Conservation (phyloP, 2,329 filamentous ascomycete species). For the Metarhizium anisopliae region DNA sequence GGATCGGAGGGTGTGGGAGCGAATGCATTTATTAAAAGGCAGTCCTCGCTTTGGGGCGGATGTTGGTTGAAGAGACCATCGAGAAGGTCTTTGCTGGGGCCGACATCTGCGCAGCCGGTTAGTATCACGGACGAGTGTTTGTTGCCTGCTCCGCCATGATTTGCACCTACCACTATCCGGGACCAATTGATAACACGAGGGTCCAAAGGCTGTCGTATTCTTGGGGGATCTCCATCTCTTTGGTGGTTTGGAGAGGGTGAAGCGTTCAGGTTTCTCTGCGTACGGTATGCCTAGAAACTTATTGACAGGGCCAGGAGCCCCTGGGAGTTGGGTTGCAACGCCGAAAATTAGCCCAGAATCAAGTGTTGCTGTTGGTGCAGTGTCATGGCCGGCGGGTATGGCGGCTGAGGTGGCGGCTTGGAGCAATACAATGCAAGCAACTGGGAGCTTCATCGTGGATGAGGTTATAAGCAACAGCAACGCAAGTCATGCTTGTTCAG, state of each 20-base stretch:
- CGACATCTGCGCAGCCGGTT: conserved; percentile 10
- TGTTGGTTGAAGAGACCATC: conserved; percentile 12
- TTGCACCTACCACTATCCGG: conserved; percentile 8
- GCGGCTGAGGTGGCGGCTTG: not conserved
- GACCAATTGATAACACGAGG: conserved; percentile 12
- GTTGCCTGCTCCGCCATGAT: not conserved
- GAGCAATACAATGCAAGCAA: not conserved
- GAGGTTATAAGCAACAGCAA: not conserved
- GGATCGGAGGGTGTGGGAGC: conserved; percentile 8
- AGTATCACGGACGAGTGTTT: not conserved
- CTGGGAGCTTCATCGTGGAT: not conserved
- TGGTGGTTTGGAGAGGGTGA: conserved; percentile 8
- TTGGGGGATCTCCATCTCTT: conserved; percentile 9
- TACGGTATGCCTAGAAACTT: conserved; percentile 16
- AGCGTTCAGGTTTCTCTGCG: conserved; percentile 10
- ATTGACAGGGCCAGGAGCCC: conserved; percentile 8
- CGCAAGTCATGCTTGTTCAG: too few relatives aligned
- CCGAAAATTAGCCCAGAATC: conserved; percentile 12
- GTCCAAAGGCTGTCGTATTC: conserved; percentile 9
- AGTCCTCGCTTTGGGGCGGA: conserved; percentile 18
- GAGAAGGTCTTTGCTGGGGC: conserved; percentile 11
- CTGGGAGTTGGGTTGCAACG: conserved; percentile 9
- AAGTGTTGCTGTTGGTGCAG: conserved; percentile 8
- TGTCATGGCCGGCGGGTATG: too few relatives aligned
- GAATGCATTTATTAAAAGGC: conserved; percentile 19